A percentile compares a stretch with the other conserved stretches of the same genome.
These are phyloP conservation scores for Rhypophila decipiens DNA, from an alignment of 495 filamentous ascomycete species.

Conservation along the genomic window DNA sequence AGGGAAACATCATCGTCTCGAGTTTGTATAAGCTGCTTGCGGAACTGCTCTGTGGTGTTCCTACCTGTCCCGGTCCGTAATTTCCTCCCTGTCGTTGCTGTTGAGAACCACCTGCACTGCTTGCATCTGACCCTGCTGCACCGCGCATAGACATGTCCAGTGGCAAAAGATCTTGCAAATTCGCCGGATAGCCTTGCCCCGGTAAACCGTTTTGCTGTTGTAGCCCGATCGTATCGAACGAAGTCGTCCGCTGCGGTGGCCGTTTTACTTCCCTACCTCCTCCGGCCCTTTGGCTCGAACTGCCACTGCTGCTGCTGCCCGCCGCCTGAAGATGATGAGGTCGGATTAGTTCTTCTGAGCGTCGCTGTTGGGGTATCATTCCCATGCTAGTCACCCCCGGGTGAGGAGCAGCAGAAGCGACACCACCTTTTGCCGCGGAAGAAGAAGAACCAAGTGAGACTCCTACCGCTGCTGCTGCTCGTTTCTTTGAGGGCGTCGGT, in stretches of 20 bases:
- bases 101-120: slow-evolving; percentile 13
- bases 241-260: slow-evolving; percentile 26
- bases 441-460: slow-evolving; percentile 26
- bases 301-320: too few species aligned
- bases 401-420: slow-evolving; percentile 16
- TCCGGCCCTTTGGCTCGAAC: too few species aligned
- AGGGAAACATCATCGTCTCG: slow-evolving; percentile 87
- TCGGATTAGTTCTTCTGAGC: slow-evolving; percentile 46
- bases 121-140: slow-evolving; percentile 18
- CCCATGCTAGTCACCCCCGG: slow-evolving; percentile 21
- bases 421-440: slow-evolving; percentile 24
- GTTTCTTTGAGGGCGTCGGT: slow-evolving; percentile 46
- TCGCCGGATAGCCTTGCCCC: slow-evolving; percentile 19
- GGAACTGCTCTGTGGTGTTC: slow-evolving; percentile 24
- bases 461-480: slow-evolving; percentile 50
- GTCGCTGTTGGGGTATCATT: slow-evolving; percentile 24
- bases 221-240: slow-evolving; percentile 26
- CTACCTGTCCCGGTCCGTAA: slow-evolving; percentile 13
- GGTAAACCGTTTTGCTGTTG: slow-evolving; percentile 17
- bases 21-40: slow-evolving; percentile 60
- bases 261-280: slow-evolving; percentile 12
- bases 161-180: slow-evolving; percentile 25
- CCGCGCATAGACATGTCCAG: slow-evolving; percentile 22
- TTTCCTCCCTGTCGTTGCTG: too few species aligned
- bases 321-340: too few species aligned